Evolutionary conservation across 2,329 filamentous ascomycete species (phyloP).

Genomic region (Alternaria ethzedia): DNA sequence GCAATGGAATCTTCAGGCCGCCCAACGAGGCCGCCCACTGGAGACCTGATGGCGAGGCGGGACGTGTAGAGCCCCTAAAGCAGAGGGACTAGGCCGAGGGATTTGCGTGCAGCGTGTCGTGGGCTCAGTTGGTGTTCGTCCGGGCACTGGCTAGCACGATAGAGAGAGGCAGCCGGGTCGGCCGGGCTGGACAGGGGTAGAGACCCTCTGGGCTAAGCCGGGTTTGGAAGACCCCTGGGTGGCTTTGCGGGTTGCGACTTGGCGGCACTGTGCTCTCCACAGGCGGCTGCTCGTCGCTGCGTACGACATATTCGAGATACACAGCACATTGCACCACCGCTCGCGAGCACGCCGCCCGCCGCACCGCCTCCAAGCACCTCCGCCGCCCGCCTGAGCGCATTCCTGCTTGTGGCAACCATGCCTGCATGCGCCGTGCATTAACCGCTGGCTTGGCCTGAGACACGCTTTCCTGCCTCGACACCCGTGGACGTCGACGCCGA

Average conservation of each 20-base stretch:
- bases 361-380: conserved; percentile 1
- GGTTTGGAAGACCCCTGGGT: conserved; percentile 8
- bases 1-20: background rate
- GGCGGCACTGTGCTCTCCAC: conserved; percentile 5
- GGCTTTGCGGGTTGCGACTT: conserved; percentile 3
- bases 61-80: background rate
- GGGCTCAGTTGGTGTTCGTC: background rate
- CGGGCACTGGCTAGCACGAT: background rate
- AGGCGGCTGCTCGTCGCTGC: background rate
- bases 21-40: background rate
- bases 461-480: conserved; percentile 17
- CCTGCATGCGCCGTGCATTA: conserved; percentile 32
- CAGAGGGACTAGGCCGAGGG: background rate
- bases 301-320: background rate
- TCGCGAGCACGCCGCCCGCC: conserved; percentile 4
- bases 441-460: conserved; percentile 39
- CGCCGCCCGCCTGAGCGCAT: conserved; percentile 21
- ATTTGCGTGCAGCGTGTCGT: background rate
- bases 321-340: conserved; percentile 13
- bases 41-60: background rate
- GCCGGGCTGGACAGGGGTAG: background rate
- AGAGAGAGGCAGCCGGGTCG: background rate
- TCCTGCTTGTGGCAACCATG: conserved; percentile 37
- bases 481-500: conserved; percentile 1
- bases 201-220: background rate